Base-by-base conservation (phyloP, 2,329 filamentous ascomycete genomes). In the Zymoseptoria brevis region DNA sequence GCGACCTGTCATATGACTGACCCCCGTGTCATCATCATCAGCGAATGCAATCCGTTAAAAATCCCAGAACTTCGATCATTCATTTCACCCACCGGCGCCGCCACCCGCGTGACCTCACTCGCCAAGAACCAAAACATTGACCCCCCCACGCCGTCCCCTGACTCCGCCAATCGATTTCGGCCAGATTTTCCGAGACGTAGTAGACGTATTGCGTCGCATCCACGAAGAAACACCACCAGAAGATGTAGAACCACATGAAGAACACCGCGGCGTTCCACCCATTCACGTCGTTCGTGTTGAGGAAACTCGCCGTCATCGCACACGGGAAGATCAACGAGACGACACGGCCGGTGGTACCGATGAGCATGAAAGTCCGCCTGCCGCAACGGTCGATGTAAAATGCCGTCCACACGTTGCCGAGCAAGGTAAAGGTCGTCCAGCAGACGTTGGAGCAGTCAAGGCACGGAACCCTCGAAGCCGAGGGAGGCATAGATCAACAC, bases 151-250 rank as follows among this genome's bases (percentile, higher is more conserved):
- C 73, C 19, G 74, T 72, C 0, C 75, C 74, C 50, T 75, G 69
- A 11, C 69, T 68, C 2, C 75, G n/a, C 71, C 13, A 76, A 63
- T 59, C 75, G 71, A 19, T 71, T 71, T 77, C 3, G 75, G 77
- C 66, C 77, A 78, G 19, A 79, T 79, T 66, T 66, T 79, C 76
- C 2, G 73, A 72, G 29, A 77, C 71, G 22, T 62, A 64, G 22
- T 62, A 64, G 4, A 64, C 69, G 59, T 78, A 80, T 67, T 78
- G 77, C 16, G 74, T 78, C 1, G 77, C 77, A 59, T 80, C 77
- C 49, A 78, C 73, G 64, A 72, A 78, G 35, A 74, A 77, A 53
- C 71, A 72, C 71, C 75, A 77, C 64, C 71, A 76, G 64, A 77
- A 74, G 57, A 72, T 74, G 35, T 71, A 72, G 56, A 74, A 75